Evolutionary conservation across 371 early-diverging fungal genomes (phyloP), one percentile per base, ranked within the genome.

Genomic region (Mortierella sp.): DNA sequence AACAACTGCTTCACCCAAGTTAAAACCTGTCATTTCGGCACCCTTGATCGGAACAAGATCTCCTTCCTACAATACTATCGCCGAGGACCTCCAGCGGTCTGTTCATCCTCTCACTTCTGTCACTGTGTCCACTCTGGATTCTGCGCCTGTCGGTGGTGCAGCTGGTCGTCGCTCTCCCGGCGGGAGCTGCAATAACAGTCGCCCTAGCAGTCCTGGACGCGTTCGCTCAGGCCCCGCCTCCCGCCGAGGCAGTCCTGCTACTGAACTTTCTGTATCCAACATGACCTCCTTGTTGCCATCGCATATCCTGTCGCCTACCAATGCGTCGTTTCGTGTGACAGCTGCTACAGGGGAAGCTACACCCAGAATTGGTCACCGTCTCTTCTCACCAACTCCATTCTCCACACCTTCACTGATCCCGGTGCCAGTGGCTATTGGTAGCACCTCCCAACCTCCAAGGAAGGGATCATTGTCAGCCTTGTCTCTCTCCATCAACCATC

Each of bases 391-490:
- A 9, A 48, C 48, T 16, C 31, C 61, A 4, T 31, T 16, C 37
- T 46, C 61, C 2, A 13, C 77, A 10, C 46, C 57, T 0, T 61
- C 55, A 48, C 72, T 57, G 40, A 51, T 71, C 50, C 67, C 59
- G 0, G 9, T 64, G 24, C 64, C 71, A 5, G n/a, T 44, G 21
- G 34, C 26, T n/a, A 46, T 28, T 44, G 31, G n/a, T 21, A 34
- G 24, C 31, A 40, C 31, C 9, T 40, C 73, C 11, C 75, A 57
- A 28, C 72, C 14, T 53, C 75, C 61, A 71, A 76, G 73, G 10
- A 76, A 67, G 21, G 73, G 73, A 2, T 72, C 76, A 1, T 69
- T 72, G 8, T 48, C 69, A 34, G 40, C 76, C 5, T 55, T 73
- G 19, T 69, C 72, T 10, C 69, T 40, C 14, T 73, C 76, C 24